Evolutionary conservation across 306 rosid species (phyloP).

Genomic region (Citrullus colocynthis): DNA sequence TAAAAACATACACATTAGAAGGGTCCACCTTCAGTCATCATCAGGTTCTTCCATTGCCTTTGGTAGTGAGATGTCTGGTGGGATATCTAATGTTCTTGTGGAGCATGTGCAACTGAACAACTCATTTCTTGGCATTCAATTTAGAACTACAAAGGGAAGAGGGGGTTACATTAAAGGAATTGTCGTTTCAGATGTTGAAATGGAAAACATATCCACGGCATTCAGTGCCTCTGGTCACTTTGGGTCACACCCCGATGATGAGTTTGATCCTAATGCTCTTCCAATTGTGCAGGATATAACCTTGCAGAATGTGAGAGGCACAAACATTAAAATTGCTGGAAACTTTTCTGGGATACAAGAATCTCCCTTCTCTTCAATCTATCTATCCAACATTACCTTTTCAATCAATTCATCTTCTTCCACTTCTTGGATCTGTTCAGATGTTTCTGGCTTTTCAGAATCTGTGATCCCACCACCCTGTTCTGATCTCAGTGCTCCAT

Average conservation of each 20-base stretch:
- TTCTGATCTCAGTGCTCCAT: constrained; percentile 29
- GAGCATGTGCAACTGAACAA: constrained; percentile 56
- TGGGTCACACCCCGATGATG: constrained; percentile 79
- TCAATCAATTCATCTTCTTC: constrained; percentile 43
- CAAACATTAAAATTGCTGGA: constrained; percentile 70
- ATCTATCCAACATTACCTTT: constrained; percentile 63
- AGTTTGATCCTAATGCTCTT: constrained; percentile 73
- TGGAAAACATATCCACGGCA: constrained; percentile 39
- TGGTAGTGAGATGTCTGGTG: constrained; percentile 97
- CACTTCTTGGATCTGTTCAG: constrained; percentile 60
- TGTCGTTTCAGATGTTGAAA: constrained; percentile 40
- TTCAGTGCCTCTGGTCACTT: constrained; percentile 61
- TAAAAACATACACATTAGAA: constrained; percentile 57
- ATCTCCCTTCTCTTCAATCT: constrained; percentile 73
- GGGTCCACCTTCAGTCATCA: constrained; percentile 52
- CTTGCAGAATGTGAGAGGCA: constrained; percentile 48
- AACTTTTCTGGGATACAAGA: constrained; percentile 58
- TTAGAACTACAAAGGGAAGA: constrained; percentile 72
- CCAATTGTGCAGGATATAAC: constrained; percentile 54
- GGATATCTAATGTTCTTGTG: constrained; percentile 62
- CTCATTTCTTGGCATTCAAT: constrained; percentile 53
- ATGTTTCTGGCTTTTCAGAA: constrained; percentile 60
- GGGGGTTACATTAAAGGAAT: constrained; percentile 71
- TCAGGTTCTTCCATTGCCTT: constrained; percentile 71
- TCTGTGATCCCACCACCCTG: constrained; percentile 77